Evolutionary conservation across 768 basidiomycete species (phyloP).

Genomic region (Tremella yokohamensis): DNA sequence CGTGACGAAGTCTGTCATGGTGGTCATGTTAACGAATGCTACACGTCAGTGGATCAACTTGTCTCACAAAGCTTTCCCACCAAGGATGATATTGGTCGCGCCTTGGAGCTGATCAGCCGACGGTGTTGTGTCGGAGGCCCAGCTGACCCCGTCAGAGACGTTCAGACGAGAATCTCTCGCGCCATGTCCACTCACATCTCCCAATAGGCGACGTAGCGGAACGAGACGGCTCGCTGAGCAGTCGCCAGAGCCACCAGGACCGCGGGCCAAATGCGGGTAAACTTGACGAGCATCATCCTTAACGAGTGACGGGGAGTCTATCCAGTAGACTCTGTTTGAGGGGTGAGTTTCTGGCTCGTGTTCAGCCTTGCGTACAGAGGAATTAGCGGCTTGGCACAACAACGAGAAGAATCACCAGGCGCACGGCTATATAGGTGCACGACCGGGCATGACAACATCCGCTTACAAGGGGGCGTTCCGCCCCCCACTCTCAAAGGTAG

Average conservation of each 20-base stretch:
- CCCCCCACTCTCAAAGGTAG: no score
- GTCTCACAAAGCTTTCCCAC: neutral
- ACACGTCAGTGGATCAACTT: neutral
- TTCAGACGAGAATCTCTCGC: neutral
- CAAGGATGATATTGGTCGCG: slow-evolving; percentile 10
- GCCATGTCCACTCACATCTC: slow-evolving; percentile 5
- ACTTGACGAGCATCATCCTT: no score
- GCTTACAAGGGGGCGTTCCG: no score
- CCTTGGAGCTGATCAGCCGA: slow-evolving; percentile 1
- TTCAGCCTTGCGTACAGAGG: no score
- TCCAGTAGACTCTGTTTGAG: no score
- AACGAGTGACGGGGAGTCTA: no score
- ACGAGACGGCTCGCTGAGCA: neutral
- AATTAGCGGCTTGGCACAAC: no score
- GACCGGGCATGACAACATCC: no score
- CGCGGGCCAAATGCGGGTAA: neutral
- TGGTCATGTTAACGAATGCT: slow-evolving; percentile 15
- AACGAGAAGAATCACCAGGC: no score
- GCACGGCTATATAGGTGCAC: no score
- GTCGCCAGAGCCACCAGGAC: neutral
- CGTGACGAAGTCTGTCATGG: neutral
- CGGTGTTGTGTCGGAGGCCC: neutral
- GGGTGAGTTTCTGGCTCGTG: no score
- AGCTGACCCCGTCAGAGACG: slow-evolving; percentile 1
- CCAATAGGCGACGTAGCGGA: slow-evolving; percentile 14